Evolutionary conservation across 164 flowering plant species (phyloP).

Genomic region (Amborella trichopoda): DNA sequence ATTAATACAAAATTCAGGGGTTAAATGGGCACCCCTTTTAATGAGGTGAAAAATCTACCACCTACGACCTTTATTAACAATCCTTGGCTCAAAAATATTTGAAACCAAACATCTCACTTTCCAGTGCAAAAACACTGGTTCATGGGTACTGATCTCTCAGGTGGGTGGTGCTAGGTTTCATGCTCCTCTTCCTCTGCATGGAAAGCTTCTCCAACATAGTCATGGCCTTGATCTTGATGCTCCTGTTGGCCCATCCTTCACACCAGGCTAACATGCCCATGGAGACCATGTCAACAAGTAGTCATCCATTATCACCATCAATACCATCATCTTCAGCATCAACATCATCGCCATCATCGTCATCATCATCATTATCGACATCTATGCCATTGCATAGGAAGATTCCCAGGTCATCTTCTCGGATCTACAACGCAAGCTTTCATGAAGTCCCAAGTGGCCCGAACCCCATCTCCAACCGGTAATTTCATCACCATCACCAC

Average conservation of each 20-base stretch:
- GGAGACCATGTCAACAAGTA: conserved; percentile 10
- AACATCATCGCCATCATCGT: conserved; percentile 2
- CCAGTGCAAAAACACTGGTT: no score
- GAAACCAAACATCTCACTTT: no score
- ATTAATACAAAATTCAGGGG: no score
- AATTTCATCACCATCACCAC: conserved; percentile 1
- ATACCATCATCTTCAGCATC: conserved; percentile 2
- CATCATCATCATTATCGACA: conserved; percentile 8
- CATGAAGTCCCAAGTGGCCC: conserved; percentile 94
- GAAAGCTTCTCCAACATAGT: conserved; percentile 36
- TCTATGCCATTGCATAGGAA: neutral
- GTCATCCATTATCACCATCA: conserved; percentile 15
- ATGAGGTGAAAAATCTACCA: no score
- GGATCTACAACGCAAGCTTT: conserved; percentile 34
- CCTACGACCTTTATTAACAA: no score
- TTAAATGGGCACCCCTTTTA: no score
- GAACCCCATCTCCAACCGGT: conserved; percentile 54
- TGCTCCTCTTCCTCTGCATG: conserved; percentile 39
- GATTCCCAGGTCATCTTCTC: neutral
- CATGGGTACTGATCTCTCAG: conserved; percentile 81
- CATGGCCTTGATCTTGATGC: conserved; percentile 21
- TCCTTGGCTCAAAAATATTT: no score
- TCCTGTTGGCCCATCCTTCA: conserved; percentile 24
- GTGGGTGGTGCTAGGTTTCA: conserved; percentile 46
- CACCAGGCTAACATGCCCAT: conserved; percentile 10